Evolutionary conservation across 2,329 filamentous ascomycete genomes (phyloP).

Genomic region (Beauveria caledonica): DNA sequence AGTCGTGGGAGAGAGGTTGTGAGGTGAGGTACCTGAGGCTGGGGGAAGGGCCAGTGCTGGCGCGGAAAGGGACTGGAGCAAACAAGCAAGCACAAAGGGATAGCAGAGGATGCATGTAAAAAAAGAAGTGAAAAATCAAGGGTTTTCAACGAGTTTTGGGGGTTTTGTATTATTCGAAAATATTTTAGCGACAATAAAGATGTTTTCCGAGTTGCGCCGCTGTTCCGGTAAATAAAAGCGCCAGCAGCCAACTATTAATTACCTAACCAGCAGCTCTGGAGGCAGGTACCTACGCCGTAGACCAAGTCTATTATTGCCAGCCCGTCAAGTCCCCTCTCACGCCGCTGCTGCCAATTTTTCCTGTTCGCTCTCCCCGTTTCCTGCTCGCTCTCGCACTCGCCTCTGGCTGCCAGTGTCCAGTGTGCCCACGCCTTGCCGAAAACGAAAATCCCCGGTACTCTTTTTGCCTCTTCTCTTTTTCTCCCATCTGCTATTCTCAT

Average conservation of each 20-base stretch:
- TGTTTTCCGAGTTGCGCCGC: no score
- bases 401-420: background rate
- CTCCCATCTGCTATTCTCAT: background rate
- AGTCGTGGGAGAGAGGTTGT: no score
- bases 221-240: no score
- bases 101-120: background rate
- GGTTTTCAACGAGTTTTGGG: background rate
- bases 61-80: background rate
- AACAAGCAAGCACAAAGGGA: background rate
- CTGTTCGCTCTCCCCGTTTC: background rate
- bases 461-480: background rate
- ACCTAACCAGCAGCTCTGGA: no score
- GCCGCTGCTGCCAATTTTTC: no score
- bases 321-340: no score
- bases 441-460: background rate
- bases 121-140: no score
- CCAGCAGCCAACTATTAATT: no score
- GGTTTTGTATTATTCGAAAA: no score
- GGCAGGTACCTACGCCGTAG: no score
- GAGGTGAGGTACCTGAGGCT: background rate
- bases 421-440: constrained; percentile 6
- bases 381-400: background rate
- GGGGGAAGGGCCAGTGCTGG: background rate
- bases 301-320: no score
- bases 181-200: no score